Evolutionary conservation across 257 asterid species (phyloP).

Genomic region (Solanum tarapatanum): DNA sequence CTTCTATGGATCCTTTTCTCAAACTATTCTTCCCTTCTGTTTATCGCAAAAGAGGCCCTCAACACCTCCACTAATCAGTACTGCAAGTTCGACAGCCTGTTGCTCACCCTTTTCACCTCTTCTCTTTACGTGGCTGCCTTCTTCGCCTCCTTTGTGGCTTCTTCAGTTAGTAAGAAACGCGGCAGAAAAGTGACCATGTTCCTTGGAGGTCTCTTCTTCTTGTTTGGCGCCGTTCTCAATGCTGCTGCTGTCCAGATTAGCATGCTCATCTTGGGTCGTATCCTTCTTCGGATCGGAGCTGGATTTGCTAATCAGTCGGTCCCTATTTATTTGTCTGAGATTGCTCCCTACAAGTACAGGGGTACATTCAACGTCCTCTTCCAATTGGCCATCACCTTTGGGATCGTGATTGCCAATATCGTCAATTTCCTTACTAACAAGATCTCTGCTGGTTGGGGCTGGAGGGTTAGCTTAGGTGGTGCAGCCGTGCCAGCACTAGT

Average conservation of each 20-base stretch:
- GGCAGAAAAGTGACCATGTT: background rate
- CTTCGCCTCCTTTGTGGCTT: background rate
- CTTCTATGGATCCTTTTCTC: background rate
- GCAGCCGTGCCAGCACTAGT: slow-evolving; percentile 1
- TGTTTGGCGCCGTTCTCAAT: background rate
- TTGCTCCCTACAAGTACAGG: slow-evolving; percentile 9
- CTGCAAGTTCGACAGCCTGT: background rate
- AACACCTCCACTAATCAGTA: background rate
- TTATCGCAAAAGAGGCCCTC: background rate
- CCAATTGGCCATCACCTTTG: slow-evolving; percentile 6
- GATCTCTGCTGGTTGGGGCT: slow-evolving; percentile 11
- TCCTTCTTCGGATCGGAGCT: background rate
- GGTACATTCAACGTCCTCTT: slow-evolving; percentile 5
- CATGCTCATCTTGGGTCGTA: background rate
- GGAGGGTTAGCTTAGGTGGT: slow-evolving; percentile 13
- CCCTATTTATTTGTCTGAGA: slow-evolving; percentile 12
- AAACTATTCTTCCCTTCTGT: background rate
- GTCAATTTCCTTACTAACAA: background rate
- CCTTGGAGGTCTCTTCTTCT: background rate
- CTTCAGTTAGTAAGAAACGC: background rate
- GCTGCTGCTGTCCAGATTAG: background rate
- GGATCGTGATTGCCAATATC: background rate
- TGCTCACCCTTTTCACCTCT: background rate
- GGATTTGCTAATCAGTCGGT: slow-evolving; percentile 4
- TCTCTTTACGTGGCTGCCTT: background rate